Evolutionary conservation across 768 basidiomycete genomes (phyloP), one percentile per base, ranked within the genome.

Genomic region (Leccinum variicolor): DNA sequence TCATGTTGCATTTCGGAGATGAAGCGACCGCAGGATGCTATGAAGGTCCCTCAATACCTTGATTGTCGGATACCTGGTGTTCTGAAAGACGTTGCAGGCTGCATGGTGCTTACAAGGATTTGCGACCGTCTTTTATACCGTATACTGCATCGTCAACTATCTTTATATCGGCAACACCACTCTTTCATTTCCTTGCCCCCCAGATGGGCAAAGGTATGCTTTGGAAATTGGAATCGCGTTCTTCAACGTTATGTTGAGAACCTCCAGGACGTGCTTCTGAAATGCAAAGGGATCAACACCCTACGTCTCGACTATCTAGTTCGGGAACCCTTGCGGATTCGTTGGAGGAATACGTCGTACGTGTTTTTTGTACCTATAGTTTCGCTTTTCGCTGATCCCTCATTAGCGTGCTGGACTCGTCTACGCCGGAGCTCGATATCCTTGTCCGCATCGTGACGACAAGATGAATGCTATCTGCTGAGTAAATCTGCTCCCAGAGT

Each of bases 1-100:
- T 83, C 61, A 77, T 83, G 41, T 65, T 83, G n/a, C n/a, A 81
- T 82, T 29, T 83, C 82, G 14, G 82, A 84, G 62, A 83, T 83
- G 83, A 69, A 67, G 21, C 64, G 62, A 26, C 81, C 83, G 1
- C 65, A 77, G 59, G 81, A 83, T 61, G 81, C 81, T 6, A 83
- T 83, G 79, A 83, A 83, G 75, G 81, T 81, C 14, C 33, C 19
- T 43, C 25, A 47, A 23, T 17, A 10, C 56, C 79, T 77, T 10
- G 8, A 34, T 21, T 14, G 5, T 50, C 25, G 31, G 25, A 10
- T 29, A n/a, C 4, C 10, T 31, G 15, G 26, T 17, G 15, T 58
- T 29, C 34, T 39, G n/a, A 52, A 46, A 11, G 19, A 43, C 8
- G 23, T 17, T 25, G 6, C 46, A 60, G 59, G 58, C 83, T 15